Percentiles rank a stretch among this genome's conserved stretches.
Conservation (phyloP, 2,329 filamentous ascomycete genomes). For the Fusarium longipes region DNA sequence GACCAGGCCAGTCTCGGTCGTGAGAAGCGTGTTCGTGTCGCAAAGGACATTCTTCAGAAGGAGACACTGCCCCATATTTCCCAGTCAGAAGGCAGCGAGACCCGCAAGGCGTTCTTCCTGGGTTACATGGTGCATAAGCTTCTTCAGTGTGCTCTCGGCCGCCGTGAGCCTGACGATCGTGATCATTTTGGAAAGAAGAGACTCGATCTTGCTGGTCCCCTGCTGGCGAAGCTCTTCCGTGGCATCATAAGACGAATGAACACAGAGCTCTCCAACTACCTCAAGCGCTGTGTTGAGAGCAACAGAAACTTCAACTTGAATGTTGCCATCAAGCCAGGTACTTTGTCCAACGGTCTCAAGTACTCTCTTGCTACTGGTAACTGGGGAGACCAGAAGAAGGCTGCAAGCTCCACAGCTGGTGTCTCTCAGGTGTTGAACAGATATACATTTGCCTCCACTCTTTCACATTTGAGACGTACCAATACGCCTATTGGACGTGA, state of each 20-base stretch:
- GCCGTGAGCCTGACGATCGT: constrained; percentile 94
- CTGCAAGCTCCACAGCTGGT: constrained; percentile 91
- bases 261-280: constrained; percentile 88
- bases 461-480: constrained; percentile 95
- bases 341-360: constrained; percentile 92
- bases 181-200: constrained; percentile 99
- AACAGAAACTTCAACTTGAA: constrained; percentile 90
- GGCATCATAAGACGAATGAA: constrained; percentile 91
- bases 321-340: constrained; percentile 89
- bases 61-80: constrained; percentile 97
- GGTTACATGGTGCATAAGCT: constrained; percentile 99
- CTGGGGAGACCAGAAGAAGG: constrained; percentile 99
- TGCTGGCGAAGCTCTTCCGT: constrained; percentile 96
- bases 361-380: constrained; percentile 98
- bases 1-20: constrained; percentile 72
- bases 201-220: constrained; percentile 90
- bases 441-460: constrained; percentile 95
- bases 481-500: constrained; percentile 97
- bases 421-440: constrained; percentile 98
- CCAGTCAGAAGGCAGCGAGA: constrained; percentile 93
- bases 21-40: constrained; percentile 91
- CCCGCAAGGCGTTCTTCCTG: constrained; percentile 95
- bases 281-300: constrained; percentile 91
- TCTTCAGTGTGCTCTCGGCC: constrained; percentile 90
- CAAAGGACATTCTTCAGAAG: constrained; percentile 94